Conservation (phyloP, 1,284 basidiomycete genomes). For the Irpex rosettiformis region DNA sequence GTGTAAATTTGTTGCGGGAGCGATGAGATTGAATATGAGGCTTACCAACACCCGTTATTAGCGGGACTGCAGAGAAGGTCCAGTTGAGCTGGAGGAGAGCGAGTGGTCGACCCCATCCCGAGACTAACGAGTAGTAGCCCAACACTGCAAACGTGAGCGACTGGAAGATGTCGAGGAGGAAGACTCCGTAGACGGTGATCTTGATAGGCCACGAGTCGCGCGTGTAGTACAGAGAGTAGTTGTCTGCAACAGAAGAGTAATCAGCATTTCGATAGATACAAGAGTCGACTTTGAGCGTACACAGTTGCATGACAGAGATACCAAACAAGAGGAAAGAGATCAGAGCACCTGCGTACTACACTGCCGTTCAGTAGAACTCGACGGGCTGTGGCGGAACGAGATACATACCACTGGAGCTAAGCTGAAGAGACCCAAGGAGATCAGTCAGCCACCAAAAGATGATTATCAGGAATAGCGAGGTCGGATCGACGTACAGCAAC, state of each 20-base stretch:
- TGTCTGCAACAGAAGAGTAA: slow-evolving; percentile 3
- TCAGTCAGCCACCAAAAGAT: background rate
- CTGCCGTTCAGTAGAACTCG: background rate
- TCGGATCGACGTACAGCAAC: background rate
- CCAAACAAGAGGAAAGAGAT: slow-evolving; percentile 11
- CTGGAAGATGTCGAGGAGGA: slow-evolving; percentile 13
- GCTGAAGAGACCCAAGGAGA: background rate
- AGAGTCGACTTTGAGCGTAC: background rate
- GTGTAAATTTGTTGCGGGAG: background rate
- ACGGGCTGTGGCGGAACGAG: background rate
- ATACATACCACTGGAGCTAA: background rate
- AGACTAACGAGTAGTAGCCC: background rate
- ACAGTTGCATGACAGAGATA: slow-evolving; percentile 16
- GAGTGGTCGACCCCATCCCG: background rate
- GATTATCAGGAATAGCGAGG: background rate
- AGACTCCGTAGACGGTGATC: slow-evolving; percentile 11
- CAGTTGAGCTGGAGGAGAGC: background rate
- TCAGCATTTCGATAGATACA: too few relatives aligned
- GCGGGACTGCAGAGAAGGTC: background rate
- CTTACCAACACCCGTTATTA: background rate
- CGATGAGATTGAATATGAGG: background rate
- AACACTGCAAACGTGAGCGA: slow-evolving; percentile 6
- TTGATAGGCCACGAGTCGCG: slow-evolving; percentile 8
- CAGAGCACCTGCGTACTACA: background rate
- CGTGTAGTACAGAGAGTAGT: slow-evolving; percentile 14